These are phyloP conservation scores for Trypethelium eluteriae DNA, from an alignment of 495 filamentous ascomycete species.

Conservation along the genomic window DNA sequence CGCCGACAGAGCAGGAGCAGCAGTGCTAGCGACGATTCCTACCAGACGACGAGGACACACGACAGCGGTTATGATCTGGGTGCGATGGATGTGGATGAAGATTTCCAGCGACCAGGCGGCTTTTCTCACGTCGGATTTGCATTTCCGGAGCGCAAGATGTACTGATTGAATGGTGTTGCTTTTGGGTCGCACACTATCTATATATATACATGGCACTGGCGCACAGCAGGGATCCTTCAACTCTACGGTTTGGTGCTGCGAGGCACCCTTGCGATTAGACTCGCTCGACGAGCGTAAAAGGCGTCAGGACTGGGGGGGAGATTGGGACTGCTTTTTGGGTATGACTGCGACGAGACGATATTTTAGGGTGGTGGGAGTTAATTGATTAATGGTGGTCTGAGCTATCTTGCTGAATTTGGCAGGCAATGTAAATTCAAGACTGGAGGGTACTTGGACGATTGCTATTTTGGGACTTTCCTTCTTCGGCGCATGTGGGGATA, in stretches of 20 bases:
- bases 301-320: not conserved
- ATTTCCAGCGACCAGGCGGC: conserved; percentile 2
- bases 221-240: not conserved
- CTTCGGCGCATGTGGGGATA: not conserved
- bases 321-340: not conserved
- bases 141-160: conserved; percentile 9
- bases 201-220: too few species aligned
- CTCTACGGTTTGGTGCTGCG: not conserved
- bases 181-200: not conserved
- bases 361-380: not conserved
- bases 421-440: not conserved
- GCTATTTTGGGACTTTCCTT: not conserved
- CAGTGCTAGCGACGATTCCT: conserved; percentile 9
- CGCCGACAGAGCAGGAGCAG: conserved; percentile 3
- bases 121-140: conserved; percentile 4
- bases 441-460: not conserved
- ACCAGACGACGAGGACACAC: conserved; percentile 6
- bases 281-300: not conserved
- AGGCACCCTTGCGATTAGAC: not conserved
- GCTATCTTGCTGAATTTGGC: too few species aligned
- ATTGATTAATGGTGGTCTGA: not conserved
- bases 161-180: not conserved
- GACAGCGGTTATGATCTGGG: conserved; percentile 6
- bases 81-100: conserved; percentile 5
- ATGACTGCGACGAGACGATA: not conserved